Base-by-base conservation (phyloP, 1,139 yeast species). In the Debaryomycetaceae sp. region DNA sequence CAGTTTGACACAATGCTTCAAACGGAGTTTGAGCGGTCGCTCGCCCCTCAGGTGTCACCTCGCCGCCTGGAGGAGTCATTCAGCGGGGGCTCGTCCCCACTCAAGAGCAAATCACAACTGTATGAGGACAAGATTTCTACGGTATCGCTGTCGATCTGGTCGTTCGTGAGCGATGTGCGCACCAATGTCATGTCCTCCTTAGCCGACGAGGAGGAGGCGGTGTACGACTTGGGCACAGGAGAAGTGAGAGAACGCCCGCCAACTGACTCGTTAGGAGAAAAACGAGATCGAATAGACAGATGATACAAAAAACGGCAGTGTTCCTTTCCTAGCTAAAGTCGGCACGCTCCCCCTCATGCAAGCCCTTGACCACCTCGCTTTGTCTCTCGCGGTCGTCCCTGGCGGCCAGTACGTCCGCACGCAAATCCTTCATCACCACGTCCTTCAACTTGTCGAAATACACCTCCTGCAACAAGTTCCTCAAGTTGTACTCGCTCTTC, bases 381-480 rank as follows among this genome's bases (percentile, higher is more conserved):
- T 77, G 83, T 45, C 53, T 69, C 31, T 44, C 43, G 36, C 53
- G 59, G 28, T 69, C 76, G 15, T 51, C 58, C 25, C 56, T 59
- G 41, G 63, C 63, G 4, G 52, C 58, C 5, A 56, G 50, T 23
- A 65, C 45, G 28, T 63, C 67, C 7, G 71, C 71, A 48, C 95
- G 69, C 45, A 85, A 65, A 49, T 84, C 95, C 30, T 65, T 67
- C 48, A 65, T 59, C 44, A 85, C 61, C 32, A 89, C 80, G 51
- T 89, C 96, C 50, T 85, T 79, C 22, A 95, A 84, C 62, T 91
- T 91, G 49, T 94, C 97, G 51, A 91, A 91, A 54, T 91, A 91
- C 17, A 91, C 97, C 41, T 86, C 95, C 53, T 89, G 95, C 40
- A 91, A 69, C 59, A 84, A 66, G 48, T 83, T 85, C 56, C 98